A percentile compares a stretch with the other conserved stretches of the same genome.
Conservation (phyloP, 768 basidiomycete genomes). For the Lentinus brumalis region DNA sequence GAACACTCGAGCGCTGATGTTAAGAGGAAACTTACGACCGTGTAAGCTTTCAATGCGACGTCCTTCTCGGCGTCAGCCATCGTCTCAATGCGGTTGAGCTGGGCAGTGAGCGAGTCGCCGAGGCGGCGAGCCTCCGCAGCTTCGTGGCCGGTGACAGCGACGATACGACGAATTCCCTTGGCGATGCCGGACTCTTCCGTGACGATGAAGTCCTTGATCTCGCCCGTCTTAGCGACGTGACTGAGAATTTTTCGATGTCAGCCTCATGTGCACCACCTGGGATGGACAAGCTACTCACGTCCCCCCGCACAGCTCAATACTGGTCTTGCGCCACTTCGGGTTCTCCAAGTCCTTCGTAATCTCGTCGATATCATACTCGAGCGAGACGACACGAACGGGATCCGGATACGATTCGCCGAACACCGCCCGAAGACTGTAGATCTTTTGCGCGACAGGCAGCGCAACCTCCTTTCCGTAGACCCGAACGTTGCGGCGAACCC, state of each 20-base stretch:
- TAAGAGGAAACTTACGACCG: conserved; percentile 55
- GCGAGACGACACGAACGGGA: conserved; percentile 91
- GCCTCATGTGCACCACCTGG: not conserved
- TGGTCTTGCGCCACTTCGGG: conserved; percentile 88
- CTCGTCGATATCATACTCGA: conserved; percentile 87
- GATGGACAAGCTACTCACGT: conserved; percentile 58
- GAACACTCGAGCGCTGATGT: not conserved
- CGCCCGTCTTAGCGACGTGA: conserved; percentile 94
- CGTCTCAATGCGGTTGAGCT: conserved; percentile 62
- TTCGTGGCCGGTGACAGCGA: conserved; percentile 93
- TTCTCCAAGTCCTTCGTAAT: conserved; percentile 85
- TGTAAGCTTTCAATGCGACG: conserved; percentile 78
- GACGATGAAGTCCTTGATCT: conserved; percentile 95
- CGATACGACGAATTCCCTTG: conserved; percentile 94
- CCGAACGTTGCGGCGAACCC: conserved; percentile 87
- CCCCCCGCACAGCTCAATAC: conserved; percentile 98
- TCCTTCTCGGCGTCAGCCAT: conserved; percentile 82
- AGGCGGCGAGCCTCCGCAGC: conserved; percentile 77
- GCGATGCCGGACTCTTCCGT: conserved; percentile 97
- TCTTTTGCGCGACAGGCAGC: conserved; percentile 75
- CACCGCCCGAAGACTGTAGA: conserved; percentile 93
- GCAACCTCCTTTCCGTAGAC: conserved; percentile 89
- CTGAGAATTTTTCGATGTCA: conserved; percentile 37
- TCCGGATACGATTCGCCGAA: conserved; percentile 99
- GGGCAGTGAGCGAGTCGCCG: conserved; percentile 62